phyloP scores from a whole-genome alignment of 495 filamentous ascomycete genomes.

The Lophiotrema nucula region DNA sequence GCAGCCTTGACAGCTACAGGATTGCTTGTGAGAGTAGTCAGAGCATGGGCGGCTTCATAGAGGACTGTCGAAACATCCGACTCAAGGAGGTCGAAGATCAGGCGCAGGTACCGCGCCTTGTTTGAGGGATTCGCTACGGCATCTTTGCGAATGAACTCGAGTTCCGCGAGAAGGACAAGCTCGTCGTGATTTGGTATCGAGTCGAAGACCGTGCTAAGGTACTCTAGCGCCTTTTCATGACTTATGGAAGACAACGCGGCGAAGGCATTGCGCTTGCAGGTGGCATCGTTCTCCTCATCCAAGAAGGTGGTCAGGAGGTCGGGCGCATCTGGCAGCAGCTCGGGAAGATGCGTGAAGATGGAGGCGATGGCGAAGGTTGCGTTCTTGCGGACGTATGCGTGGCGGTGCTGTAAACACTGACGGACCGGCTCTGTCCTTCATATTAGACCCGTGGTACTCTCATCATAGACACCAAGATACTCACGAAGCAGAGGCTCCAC shows the following conservation, averaged over 20 bases:
- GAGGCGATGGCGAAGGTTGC: slow-evolving; percentile 92
- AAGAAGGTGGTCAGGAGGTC: slow-evolving; percentile 90
- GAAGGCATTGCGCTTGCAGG: slow-evolving; percentile 98
- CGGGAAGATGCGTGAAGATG: slow-evolving; percentile 87
- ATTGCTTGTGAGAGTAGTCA: slow-evolving; percentile 73
- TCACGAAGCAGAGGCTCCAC: slow-evolving; percentile 83
- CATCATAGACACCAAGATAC: background rate
- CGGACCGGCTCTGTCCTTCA: slow-evolving; percentile 63
- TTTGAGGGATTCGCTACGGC: slow-evolving; percentile 91
- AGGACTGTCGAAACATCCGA: slow-evolving; percentile 91
- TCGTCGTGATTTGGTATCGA: slow-evolving; percentile 93
- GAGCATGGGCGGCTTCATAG: slow-evolving; percentile 93
- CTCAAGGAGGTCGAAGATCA: slow-evolving; percentile 97
- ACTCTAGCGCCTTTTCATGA: slow-evolving; percentile 89
- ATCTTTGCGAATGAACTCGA: slow-evolving; percentile 97
- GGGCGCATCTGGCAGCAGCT: slow-evolving; percentile 91
- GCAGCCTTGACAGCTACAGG: slow-evolving; percentile 97
- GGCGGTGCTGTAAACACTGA: slow-evolving; percentile 61
- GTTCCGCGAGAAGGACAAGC: slow-evolving; percentile 84
- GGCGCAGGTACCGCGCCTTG: slow-evolving; percentile 88
- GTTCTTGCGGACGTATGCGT: slow-evolving; percentile 97
- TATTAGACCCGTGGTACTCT: background rate
- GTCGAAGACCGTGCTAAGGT: slow-evolving; percentile 87
- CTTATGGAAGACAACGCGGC: slow-evolving; percentile 86
- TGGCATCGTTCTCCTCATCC: slow-evolving; percentile 86